phyloP scores from a whole-genome alignment of 164 flowering plant genomes.

The Euptelea pleiosperma region DNA sequence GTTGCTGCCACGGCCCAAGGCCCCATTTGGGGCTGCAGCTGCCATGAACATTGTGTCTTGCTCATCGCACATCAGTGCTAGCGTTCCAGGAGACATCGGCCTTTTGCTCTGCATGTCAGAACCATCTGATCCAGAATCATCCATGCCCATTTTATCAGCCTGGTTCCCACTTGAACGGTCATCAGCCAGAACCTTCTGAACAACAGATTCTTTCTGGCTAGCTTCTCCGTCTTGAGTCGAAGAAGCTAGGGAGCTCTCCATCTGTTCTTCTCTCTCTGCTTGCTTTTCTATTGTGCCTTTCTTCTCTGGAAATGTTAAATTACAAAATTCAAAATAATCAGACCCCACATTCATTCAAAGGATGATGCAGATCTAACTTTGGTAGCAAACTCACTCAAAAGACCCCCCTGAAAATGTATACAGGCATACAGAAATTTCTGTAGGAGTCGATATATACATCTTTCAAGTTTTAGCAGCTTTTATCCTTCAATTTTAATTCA shows the following conservation, averaged over 20 bases:
- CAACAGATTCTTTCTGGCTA: slow-evolving; percentile 38
- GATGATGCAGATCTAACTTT: background rate
- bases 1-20: slow-evolving; percentile 27
- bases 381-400: background rate
- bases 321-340: background rate
- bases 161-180: slow-evolving; percentile 46
- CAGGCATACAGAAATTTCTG: background rate
- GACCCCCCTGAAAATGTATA: too few relatives aligned
- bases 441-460: background rate
- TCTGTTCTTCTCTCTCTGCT: slow-evolving; percentile 30
- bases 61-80: slow-evolving; percentile 96
- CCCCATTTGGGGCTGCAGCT: slow-evolving; percentile 53
- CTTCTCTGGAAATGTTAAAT: slow-evolving; percentile 34
- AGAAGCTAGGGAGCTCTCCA: slow-evolving; percentile 42
- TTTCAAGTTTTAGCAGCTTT: background rate
- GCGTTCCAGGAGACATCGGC: slow-evolving; percentile 92
- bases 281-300: slow-evolving; percentile 34
- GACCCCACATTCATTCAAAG: background rate
- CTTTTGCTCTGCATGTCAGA: slow-evolving; percentile 52
- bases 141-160: slow-evolving; percentile 40
- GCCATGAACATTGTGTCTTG: slow-evolving; percentile 72
- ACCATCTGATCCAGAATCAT: slow-evolving; percentile 53
- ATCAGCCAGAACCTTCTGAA: slow-evolving; percentile 32
- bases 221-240: slow-evolving; percentile 37
- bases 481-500: background rate